These are phyloP conservation scores for Aspergillus sp. DNA, from an alignment of 2,329 filamentous ascomycete genomes.

Conservation along the genomic window DNA sequence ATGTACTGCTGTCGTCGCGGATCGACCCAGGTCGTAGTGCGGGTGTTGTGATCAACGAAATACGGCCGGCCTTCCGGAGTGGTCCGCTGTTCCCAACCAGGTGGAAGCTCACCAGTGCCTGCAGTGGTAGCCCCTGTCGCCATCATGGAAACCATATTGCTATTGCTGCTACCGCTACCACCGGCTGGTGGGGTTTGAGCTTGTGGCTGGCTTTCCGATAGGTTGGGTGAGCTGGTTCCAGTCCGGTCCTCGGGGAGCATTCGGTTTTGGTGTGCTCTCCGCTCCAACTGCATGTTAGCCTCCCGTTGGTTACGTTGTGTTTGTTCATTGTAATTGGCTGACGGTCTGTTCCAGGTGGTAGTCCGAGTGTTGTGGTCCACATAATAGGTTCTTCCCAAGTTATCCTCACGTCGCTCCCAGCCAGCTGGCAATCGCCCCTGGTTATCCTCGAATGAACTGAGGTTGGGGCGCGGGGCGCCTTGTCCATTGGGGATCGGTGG, in stretches of 20 bases:
- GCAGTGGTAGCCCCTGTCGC: slow-evolving; percentile 92
- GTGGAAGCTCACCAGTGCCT: slow-evolving; percentile 89
- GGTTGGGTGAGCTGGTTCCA: slow-evolving; percentile 84
- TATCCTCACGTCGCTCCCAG: slow-evolving; percentile 95
- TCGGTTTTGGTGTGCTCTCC: slow-evolving; percentile 89
- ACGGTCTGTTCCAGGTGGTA: slow-evolving; percentile 92
- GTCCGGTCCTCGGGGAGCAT: slow-evolving; percentile 95
- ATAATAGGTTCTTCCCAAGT: slow-evolving; percentile 92
- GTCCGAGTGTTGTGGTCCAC: slow-evolving; percentile 97
- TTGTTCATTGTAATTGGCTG: slow-evolving; percentile 71
- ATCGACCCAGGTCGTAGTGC: slow-evolving; percentile 98
- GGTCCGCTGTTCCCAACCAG: slow-evolving; percentile 94
- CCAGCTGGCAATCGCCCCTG: slow-evolving; percentile 88
- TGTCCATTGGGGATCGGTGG: slow-evolving; percentile 35
- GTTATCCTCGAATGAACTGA: slow-evolving; percentile 95
- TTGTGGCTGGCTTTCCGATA: slow-evolving; percentile 53
- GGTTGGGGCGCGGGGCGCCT: slow-evolving; percentile 53
- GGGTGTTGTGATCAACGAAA: slow-evolving; percentile 97
- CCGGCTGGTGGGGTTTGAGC: slow-evolving; percentile 46
- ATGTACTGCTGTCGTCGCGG: slow-evolving; percentile 97
- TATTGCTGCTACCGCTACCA: slow-evolving; percentile 40
- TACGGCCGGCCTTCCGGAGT: slow-evolving; percentile 94
- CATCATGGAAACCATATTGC: slow-evolving; percentile 77
- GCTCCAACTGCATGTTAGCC: slow-evolving; percentile 88
- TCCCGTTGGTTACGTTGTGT: slow-evolving; percentile 79